Percentiles rank a stretch among this genome's conserved stretches.
Evolutionary conservation across 2,329 filamentous ascomycete species (phyloP).

Genomic region (Cladosporium sphaerospermum): DNA sequence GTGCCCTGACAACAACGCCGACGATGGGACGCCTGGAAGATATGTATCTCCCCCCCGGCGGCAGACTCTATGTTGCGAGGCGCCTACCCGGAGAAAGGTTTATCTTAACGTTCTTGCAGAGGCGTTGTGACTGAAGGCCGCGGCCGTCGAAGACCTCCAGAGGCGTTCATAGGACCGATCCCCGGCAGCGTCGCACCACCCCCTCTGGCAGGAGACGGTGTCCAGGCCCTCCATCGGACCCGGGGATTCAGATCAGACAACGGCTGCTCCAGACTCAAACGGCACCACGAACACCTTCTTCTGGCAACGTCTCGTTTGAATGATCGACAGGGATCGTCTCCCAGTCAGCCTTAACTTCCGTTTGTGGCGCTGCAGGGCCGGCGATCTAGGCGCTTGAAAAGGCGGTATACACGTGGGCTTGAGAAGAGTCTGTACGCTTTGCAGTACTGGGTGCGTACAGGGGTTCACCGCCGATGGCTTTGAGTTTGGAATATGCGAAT

Average conservation of each 20-base stretch:
- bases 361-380: neutral
- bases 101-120: constrained; percentile 8
- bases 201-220: no score
- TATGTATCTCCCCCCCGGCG: neutral
- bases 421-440: no score
- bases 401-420: neutral
- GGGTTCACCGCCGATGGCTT: no score
- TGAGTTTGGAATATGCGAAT: no score
- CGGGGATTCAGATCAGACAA: neutral
- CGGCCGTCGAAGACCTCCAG: neutral
- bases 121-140: neutral
- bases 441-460: no score
- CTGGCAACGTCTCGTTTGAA: neutral
- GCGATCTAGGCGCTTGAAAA: neutral
- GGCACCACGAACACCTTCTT: neutral
- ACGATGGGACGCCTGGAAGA: neutral
- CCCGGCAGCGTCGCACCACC: no score
- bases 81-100: neutral
- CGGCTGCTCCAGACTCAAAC: neutral
- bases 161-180: neutral
- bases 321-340: neutral
- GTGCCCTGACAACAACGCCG: no score
- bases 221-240: no score
- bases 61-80: no score
- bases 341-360: neutral